Percentiles rank a stretch among this genome's conserved stretches.
Evolutionary conservation across 2,329 filamentous ascomycete species (phyloP).

Genomic region (Hymenoscyphus albidus): DNA sequence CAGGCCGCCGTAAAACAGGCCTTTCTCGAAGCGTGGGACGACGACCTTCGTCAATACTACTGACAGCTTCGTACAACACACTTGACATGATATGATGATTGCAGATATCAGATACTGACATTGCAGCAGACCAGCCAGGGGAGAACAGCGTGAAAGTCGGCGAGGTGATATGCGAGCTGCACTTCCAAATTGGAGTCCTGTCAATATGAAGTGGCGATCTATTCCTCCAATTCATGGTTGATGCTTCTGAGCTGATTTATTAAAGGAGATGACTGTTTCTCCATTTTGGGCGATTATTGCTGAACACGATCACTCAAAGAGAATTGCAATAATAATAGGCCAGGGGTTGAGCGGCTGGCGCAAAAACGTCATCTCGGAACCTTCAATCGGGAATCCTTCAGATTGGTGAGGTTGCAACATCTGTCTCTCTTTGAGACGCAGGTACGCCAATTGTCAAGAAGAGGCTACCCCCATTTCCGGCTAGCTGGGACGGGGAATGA

Average conservation of each 20-base stretch:
- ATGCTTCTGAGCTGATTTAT: not conserved
- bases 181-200: not conserved
- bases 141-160: not conserved
- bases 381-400: not conserved
- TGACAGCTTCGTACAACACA: not conserved
- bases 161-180: not conserved
- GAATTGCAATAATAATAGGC: not conserved
- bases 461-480: not conserved
- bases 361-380: not conserved
- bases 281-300: not conserved
- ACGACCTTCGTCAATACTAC: not conserved
- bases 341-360: not conserved
- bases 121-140: not conserved
- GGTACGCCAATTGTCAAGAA: not conserved
- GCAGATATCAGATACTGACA: not conserved
- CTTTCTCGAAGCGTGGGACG: slow-evolving; percentile 1
- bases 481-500: not conserved
- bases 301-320: not conserved
- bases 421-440: not conserved
- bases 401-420: not conserved
- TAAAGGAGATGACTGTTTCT: not conserved
- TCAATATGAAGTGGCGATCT: not conserved
- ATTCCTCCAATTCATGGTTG: not conserved
- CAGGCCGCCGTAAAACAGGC: not conserved
- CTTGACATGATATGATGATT: not conserved